phyloP scores from a whole-genome alignment of 768 basidiomycete species.

The Lentinula raphanica region DNA sequence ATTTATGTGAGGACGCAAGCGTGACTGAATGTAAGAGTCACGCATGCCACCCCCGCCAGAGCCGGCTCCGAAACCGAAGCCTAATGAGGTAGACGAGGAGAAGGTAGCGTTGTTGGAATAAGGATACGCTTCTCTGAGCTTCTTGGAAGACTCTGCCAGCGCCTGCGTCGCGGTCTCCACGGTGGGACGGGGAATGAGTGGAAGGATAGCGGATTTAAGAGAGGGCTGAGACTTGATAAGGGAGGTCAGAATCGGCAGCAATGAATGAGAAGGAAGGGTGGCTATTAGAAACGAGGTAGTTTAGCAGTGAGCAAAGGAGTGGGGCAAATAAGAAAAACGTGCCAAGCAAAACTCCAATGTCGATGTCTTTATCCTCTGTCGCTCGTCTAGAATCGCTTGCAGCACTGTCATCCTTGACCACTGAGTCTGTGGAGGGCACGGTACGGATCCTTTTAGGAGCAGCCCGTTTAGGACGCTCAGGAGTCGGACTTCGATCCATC shows the following conservation, averaged over 20 bases:
- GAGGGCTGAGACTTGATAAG: constrained; percentile 64
- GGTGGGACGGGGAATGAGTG: constrained; percentile 81
- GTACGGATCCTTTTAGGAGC: constrained; percentile 64
- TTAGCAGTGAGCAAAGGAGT: constrained; percentile 6
- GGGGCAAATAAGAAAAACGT: constrained; percentile 20
- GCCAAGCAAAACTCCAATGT: constrained; percentile 80
- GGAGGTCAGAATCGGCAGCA: constrained; percentile 67
- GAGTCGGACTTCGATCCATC: constrained; percentile 85
- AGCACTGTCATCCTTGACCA: constrained; percentile 34
- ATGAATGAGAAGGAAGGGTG: constrained; percentile 70
- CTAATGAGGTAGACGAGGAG: constrained; percentile 11
- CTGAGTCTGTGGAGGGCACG: constrained; percentile 24
- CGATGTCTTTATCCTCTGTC: constrained; percentile 56
- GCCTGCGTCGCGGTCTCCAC: constrained; percentile 69
- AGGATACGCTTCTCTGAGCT: constrained; percentile 77
- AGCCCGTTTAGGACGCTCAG: constrained; percentile 68
- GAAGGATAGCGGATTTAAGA: constrained; percentile 65
- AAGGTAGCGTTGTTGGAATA: constrained; percentile 55
- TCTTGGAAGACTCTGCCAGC: constrained; percentile 61
- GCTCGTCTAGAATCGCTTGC: constrained; percentile 46
- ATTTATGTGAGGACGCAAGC: constrained; percentile 67
- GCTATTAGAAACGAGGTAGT: constrained; percentile 38
- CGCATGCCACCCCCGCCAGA: constrained; percentile 54
- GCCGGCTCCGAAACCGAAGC: constrained; percentile 20
- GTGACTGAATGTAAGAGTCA: constrained; percentile 71